Conservation (phyloP, 805 yeast species). For the Metschnikowia aberdeeniae region DNA sequence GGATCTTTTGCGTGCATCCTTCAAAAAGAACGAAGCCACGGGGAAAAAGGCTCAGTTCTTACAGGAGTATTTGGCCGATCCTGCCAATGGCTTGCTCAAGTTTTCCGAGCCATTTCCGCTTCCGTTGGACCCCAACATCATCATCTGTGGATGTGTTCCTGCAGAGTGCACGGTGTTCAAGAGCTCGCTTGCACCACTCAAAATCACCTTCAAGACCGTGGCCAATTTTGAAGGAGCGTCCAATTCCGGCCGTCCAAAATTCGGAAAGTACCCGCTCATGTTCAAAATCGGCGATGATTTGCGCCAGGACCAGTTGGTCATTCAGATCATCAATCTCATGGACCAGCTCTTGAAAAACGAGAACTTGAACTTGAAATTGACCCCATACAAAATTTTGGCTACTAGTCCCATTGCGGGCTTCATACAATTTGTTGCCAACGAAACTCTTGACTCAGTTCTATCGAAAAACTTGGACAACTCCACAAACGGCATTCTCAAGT, state of each 20-base stretch:
- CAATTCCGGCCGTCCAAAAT: conserved; percentile 27
- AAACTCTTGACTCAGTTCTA: conserved; percentile 76
- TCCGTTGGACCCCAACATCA: conserved; percentile 80
- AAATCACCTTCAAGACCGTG: conserved; percentile 67
- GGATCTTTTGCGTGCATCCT: conserved; percentile 49
- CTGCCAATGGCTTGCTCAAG: conserved; percentile 35
- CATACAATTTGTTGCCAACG: conserved; percentile 91
- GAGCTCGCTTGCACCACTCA: conserved; percentile 84
- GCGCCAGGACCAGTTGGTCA: conserved; percentile 94
- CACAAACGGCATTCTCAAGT: conserved; percentile 69
- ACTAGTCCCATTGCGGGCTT: conserved; percentile 90
- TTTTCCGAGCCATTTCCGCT: conserved; percentile 58
- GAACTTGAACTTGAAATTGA: conserved; percentile 79
- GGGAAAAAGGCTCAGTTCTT: conserved; percentile 69
- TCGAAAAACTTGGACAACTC: conserved; percentile 25
- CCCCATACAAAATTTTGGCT: conserved; percentile 87
- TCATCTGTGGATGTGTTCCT: conserved; percentile 71
- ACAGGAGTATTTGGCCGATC: conserved; percentile 51
- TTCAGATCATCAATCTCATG: conserved; percentile 88
- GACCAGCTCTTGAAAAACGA: conserved; percentile 84
- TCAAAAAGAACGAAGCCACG: conserved; percentile 66
- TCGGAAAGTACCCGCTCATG: conserved; percentile 69
- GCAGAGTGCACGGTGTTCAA: conserved; percentile 85
- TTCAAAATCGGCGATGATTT: conserved; percentile 95
- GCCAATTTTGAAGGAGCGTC: conserved; percentile 25